These are phyloP conservation scores for Bathelium albidoporum DNA, from an alignment of 495 filamentous ascomycete genomes.

Conservation along the genomic window DNA sequence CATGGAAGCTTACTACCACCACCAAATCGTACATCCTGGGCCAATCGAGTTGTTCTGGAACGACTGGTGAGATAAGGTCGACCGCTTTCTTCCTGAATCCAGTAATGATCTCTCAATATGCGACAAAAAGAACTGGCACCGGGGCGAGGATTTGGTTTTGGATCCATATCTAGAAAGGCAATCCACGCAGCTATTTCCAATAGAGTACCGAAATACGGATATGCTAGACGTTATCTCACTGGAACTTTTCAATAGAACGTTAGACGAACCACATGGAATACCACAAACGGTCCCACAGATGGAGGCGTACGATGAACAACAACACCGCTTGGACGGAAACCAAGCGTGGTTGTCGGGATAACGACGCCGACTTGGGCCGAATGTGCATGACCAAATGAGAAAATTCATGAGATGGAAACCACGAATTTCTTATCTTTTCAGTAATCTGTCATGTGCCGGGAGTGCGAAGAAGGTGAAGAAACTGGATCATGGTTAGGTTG, in stretches of 20 bases:
- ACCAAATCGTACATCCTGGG: constrained; percentile 2
- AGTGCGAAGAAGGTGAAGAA: not conserved
- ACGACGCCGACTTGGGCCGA: not conserved
- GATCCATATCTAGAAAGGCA: not conserved
- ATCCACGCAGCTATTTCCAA: not conserved
- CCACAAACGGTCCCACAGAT: constrained; percentile 1
- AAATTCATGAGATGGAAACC: not conserved
- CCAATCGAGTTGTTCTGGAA: constrained; percentile 3
- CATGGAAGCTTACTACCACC: constrained; percentile 4
- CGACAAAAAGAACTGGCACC: constrained; percentile 1
- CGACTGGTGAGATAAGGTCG: constrained; percentile 1
- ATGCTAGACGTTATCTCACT: constrained; percentile 2
- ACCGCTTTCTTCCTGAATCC: constrained; percentile 2
- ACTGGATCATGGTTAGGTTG: not conserved
- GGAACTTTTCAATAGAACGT: constrained; percentile 5
- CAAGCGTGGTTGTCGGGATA: not conserved
- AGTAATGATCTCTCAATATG: constrained; percentile 1
- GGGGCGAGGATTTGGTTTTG: not conserved
- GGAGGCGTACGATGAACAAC: not conserved
- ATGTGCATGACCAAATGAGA: not conserved
- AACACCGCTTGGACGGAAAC: not conserved
- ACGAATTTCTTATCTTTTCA: not conserved
- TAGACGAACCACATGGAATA: not conserved
- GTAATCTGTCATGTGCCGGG: not conserved
- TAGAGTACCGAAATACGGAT: not conserved